Evolutionary conservation across 1,284 basidiomycete species (phyloP), one percentile per base, ranked within the genome.

Genomic region (Prillingera fragicola): DNA sequence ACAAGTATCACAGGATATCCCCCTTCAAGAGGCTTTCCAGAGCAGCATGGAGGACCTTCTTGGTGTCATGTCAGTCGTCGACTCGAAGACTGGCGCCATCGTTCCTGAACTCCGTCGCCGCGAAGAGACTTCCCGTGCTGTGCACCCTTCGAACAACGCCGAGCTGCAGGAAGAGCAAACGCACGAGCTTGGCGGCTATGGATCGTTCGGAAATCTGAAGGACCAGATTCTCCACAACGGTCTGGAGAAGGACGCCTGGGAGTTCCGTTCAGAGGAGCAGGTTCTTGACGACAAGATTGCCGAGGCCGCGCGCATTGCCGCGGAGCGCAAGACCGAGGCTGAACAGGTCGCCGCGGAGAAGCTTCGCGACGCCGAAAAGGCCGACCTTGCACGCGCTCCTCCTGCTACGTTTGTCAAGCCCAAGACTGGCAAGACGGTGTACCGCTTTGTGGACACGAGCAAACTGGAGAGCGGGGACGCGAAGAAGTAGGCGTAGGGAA

Each of bases 11-110:
- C 50, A 70, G 63, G 41, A 39, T 26, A 14, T 65, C 15, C 59
- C 64, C 2, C 60, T 70, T 12, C 65, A 70, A 59, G 50, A 33
- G 5, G 65, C 65, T 8, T 72, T 65, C 55, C 64, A 59, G 33
- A 24, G 56, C 10, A 55, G 52, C 15, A 70, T 72, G 70, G 69
- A 72, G 45, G 45, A 56, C 13, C 57, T 70, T 8, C 59, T 72
- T 26, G 64, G 57, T 33, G 60, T 61, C 13, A n/a, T 22, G 8
- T 25, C 38, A 26, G 35, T 36, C 1, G 28, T 54, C 32, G 49
- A 55, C 47, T 33, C 38, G n/a, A 36, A 45, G 26, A 54, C 48
- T n/a, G 50, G 52, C 41, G 38, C 45, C 21, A 24, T 43, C 15
- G n/a, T 15, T 15, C 9, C 44, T 18, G 43, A 45, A 26, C 21